phyloP scores from a whole-genome alignment of 139 green algal species.

The Chlamydomonas asymmetrica region DNA sequence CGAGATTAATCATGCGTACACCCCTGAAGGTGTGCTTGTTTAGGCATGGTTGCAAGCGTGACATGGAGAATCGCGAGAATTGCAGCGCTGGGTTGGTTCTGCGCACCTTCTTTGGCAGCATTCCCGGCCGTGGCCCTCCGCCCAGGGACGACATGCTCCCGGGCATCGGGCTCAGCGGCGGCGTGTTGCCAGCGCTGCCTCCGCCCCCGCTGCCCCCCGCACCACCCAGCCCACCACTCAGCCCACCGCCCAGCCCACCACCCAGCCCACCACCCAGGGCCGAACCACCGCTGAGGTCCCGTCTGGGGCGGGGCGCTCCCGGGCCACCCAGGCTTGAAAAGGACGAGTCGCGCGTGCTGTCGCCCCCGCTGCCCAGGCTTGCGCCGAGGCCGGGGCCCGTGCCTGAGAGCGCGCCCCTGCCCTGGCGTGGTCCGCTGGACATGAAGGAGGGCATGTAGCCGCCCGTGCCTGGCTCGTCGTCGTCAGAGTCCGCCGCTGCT shows the following conservation, averaged over 20 bases:
- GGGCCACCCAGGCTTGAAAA: not conserved
- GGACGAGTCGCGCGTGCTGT: too few relatives aligned
- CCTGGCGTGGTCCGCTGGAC: not conserved
- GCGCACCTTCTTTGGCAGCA: too few relatives aligned
- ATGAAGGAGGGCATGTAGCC: conserved; percentile 41
- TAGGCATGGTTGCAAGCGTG: too few relatives aligned
- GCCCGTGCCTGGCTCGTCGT: conserved; percentile 11
- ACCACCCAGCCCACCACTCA: not conserved
- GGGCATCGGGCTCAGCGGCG: too few relatives aligned
- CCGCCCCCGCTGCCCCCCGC: not conserved
- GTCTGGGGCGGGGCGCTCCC: not conserved
- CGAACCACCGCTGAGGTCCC: not conserved
- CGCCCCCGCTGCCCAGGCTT: not conserved
- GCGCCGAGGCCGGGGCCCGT: too few relatives aligned
- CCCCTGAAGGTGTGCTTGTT: too few relatives aligned
- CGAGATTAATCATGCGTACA: too few relatives aligned
- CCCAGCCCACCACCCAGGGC: not conserved
- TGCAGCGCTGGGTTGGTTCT: too few relatives aligned
- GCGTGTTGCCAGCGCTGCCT: not conserved
- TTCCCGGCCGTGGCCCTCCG: too few relatives aligned
- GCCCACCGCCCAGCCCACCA: not conserved
- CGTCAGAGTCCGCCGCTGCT: too few relatives aligned
- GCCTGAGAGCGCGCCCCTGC: not conserved
- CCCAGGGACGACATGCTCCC: too few relatives aligned
- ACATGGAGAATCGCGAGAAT: too few relatives aligned